Base-by-base conservation (phyloP, 257 asterid genomes). In the Datura wrightii region DNA sequence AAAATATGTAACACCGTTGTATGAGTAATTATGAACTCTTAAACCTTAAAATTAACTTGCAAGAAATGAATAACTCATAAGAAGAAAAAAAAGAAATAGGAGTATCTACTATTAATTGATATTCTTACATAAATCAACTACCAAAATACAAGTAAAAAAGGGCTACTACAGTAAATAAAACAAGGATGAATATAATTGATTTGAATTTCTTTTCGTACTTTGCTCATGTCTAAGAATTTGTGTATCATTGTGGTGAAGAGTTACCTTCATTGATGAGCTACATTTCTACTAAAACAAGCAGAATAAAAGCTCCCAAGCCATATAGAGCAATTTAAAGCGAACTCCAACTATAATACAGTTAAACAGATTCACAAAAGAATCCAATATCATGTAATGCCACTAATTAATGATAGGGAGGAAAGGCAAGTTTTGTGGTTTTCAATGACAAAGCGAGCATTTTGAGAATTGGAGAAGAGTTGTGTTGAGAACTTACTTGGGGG, bases 401-500 rank as follows among this genome's bases (percentile, higher is more conserved):
- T 5, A 5, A 1, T 48, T 18, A 41, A 19, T 74, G 13, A n/a
- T 18, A 42, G 14, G 24, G 79, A 41, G 31, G 46, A 16, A 16
- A 42, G 6, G 8, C 15, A 42, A 42, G 2, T 42, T 70, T 18
- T 44, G 79, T n/a, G 79, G 41, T 44, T 41, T 11, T 0, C 62
- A 74, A 3, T 31, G 19, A 50, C 62, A 76, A 50, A 2, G 8
- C 0, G 18, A 10, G 58, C 3, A 50, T 50, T 50, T 63, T 50
- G 60, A 52, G 31, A 52, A 34, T 7, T 16, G 0, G 44, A 78
- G 50, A 78, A 52, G 5, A 31, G 14, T 52, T 31, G 46, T 78
- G 63, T 78, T 52, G 54, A 18, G 1, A 83, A 86, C 94, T 89
- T 85, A 96, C 99, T 88, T 96, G 98, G 31, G 96, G 98, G 78